These are phyloP conservation scores for Wallacemonas collosoma DNA, from an alignment of 208 protist species.

Conservation along the genomic window DNA sequence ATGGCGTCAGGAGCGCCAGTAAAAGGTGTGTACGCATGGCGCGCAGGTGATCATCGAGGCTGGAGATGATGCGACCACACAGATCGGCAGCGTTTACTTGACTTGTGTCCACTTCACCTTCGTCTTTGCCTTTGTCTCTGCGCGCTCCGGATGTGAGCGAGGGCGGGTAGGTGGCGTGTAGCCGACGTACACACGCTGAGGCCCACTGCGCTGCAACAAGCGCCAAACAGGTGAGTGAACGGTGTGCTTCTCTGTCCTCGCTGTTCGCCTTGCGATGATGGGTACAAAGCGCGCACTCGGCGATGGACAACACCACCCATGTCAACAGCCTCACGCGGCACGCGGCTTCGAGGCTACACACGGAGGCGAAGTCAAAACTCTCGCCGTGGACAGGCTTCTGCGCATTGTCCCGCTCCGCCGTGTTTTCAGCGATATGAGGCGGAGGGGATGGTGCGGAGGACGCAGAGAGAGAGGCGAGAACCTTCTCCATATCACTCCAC, in stretches of 20 bases:
- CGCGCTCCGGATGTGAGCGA: neutral
- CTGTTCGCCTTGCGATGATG: neutral
- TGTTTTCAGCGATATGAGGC: neutral
- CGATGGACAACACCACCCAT: slow-evolving; percentile 33
- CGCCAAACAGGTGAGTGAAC: neutral
- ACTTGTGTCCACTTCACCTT: too few relatives aligned
- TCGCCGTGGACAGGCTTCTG: neutral
- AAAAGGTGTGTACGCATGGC: neutral
- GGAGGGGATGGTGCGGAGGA: neutral
- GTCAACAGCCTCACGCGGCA: slow-evolving; percentile 30
- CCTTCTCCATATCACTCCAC: neutral
- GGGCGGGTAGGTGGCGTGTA: neutral
- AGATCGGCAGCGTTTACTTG: too few relatives aligned
- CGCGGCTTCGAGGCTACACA: slow-evolving; percentile 11
- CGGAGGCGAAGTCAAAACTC: neutral
- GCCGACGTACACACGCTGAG: neutral
- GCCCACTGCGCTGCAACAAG: slow-evolving; percentile 8
- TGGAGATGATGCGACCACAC: neutral
- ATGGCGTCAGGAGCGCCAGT: neutral
- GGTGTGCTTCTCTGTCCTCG: neutral
- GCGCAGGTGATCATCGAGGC: neutral
- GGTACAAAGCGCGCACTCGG: slow-evolving; percentile 18
- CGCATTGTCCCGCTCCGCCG: neutral
- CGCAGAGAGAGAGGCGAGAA: neutral
- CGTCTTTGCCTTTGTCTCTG: too few relatives aligned